phyloP scores from a whole-genome alignment of 1,139 yeast species.

The Yamadazyma diospyri region DNA sequence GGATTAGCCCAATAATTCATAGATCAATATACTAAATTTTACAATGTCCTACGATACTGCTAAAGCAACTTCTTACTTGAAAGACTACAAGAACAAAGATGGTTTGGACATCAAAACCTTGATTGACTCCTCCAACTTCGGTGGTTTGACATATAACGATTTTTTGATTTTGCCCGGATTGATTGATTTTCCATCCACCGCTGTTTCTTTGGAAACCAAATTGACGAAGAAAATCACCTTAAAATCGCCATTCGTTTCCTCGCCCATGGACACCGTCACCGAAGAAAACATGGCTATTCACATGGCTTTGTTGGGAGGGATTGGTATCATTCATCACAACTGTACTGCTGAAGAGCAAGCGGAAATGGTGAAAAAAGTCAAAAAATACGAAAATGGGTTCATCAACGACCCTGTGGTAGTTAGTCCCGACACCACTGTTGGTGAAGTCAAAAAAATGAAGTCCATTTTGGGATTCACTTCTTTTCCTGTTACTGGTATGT shows the following conservation, averaged over 20 bases:
- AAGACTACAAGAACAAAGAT: constrained; percentile 67
- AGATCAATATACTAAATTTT: constrained; percentile 2
- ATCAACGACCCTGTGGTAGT: constrained; percentile 92
- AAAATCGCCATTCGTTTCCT: constrained; percentile 92
- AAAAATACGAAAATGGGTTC: constrained; percentile 96
- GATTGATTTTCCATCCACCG: constrained; percentile 80
- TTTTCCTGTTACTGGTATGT: constrained; percentile 99
- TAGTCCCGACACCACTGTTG: constrained; percentile 71
- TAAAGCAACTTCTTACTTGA: constrained; percentile 66
- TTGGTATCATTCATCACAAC: constrained; percentile 98
- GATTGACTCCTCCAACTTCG: constrained; percentile 86
- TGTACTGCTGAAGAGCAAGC: constrained; percentile 97
- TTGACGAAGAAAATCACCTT: constrained; percentile 88
- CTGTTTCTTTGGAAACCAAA: constrained; percentile 75
- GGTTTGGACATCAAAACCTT: constrained; percentile 82
- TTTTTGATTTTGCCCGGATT: constrained; percentile 93
- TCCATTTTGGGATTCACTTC: constrained; percentile 85
- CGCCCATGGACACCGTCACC: constrained; percentile 99
- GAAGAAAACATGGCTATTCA: constrained; percentile 97
- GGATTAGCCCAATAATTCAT: constrained; percentile 17
- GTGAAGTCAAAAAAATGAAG: constrained; percentile 73
- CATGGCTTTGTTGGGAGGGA: constrained; percentile 98
- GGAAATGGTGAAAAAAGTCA: constrained; percentile 94
- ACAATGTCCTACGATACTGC: constrained; percentile 44
- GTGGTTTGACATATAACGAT: constrained; percentile 97